These are phyloP conservation scores for Pseudocercospora pini-densiflorae DNA, from an alignment of 2,329 filamentous ascomycete genomes.

Conservation along the genomic window DNA sequence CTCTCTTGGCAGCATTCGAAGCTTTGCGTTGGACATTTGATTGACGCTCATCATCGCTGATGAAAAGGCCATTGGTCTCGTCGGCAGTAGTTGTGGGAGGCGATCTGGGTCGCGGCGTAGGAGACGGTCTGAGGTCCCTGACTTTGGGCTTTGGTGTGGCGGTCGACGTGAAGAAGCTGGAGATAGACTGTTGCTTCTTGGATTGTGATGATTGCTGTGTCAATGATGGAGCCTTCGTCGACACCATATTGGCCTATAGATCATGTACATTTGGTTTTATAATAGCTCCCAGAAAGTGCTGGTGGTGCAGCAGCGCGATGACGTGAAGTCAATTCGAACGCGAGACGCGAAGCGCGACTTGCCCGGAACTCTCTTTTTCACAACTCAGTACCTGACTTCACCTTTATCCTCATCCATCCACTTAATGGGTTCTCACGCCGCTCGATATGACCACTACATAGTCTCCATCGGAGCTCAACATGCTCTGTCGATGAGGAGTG, in stretches of 20 bases:
- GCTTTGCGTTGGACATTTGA: neutral
- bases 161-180: constrained; percentile 48
- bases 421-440: too few relatives aligned
- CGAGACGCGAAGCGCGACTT: neutral
- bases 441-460: too few relatives aligned
- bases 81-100: neutral
- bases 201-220: constrained; percentile 39
- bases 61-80: constrained; percentile 27
- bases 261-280: neutral
- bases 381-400: neutral
- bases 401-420: neutral
- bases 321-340: neutral
- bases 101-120: constrained; percentile 19
- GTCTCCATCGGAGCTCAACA: too few relatives aligned
- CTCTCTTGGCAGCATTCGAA: constrained; percentile 27
- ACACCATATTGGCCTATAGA: neutral
- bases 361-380: too few relatives aligned
- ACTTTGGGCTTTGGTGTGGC: constrained; percentile 33
- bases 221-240: constrained; percentile 1
- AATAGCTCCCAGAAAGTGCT: neutral
- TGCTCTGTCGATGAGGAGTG: too few relatives aligned
- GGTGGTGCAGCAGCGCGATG: too few relatives aligned
- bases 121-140: constrained; percentile 13
- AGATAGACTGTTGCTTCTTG: constrained; percentile 78
- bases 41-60: constrained; percentile 41